Base-by-base conservation (phyloP, 2,329 filamentous ascomycete genomes). In the Sporothrix dimorphospora region DNA sequence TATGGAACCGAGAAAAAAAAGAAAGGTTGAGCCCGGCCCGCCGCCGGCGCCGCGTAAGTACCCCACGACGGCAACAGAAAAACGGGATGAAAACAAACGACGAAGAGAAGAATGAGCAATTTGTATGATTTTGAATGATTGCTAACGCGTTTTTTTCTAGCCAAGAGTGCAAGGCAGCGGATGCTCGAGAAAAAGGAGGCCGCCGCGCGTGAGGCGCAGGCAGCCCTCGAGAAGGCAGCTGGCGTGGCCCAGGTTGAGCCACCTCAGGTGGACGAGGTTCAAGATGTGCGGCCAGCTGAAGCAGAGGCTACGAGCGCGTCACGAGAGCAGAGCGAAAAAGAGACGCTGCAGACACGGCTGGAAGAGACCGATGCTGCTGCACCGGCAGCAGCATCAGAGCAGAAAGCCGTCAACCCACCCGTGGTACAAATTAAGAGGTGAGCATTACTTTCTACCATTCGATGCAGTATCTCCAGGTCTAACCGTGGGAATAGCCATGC, bases 21-120 rank as follows among this genome's bases (percentile, higher is more conserved):
- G 84, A 66, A 86, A 84, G 77, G 73, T 86, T 9, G 79, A 83
- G 73, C 75, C 76, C 7, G 74, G 55, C 53, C 51, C 34, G 42
- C 30, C 21, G 38, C 51, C 77, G 69, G 77, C 79, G 70, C 77
- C 78, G 11, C 77, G 83, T 84, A 76, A 75, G 82, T 78, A 38
- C 8, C 34, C 14, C 14, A 12, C 27, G 8, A 5, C 47, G 14
- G 9, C 6, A 16, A 1, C 0, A n/a, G 6, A 27, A 61, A 3
- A 9, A 49, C 3, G 14, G 12, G 57, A 40, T 12, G 16, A 40
- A 61, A 21, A 24, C 21, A 40, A 47, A 42, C 21, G 42, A 21
- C 57, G 21, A 42, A 42, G 34, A n/a, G 27, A 21, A 16, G 34
- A 16, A 38, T 5, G 7, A 30, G 40, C 34, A 9, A 7, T 24